Evolutionary conservation across 371 early-diverging fungal genomes (phyloP).

Genomic region (Mucor racemosus): DNA sequence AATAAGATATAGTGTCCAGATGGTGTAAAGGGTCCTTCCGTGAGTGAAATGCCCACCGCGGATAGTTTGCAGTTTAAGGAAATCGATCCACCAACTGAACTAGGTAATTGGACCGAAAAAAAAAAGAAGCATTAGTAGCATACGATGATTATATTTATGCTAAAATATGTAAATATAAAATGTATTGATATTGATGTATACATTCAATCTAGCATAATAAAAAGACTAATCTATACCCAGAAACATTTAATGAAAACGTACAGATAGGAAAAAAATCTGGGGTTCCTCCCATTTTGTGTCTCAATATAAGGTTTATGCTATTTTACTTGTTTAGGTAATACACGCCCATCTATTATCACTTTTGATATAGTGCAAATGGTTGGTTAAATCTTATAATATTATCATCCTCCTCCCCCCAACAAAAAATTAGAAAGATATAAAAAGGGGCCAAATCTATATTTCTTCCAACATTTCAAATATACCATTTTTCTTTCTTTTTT

Average conservation of each 20-base stretch:
- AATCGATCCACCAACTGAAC: slow-evolving; percentile 7
- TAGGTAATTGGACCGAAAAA: slow-evolving; percentile 16
- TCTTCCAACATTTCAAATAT: slow-evolving; percentile 1
- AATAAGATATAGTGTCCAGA: slow-evolving; percentile 13
- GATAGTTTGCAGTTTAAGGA: slow-evolving; percentile 32
- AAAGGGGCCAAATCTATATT: slow-evolving; percentile 10
- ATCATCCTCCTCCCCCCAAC: neutral
- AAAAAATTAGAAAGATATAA: slow-evolving; percentile 17
- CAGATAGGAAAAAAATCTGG: slow-evolving; percentile 10
- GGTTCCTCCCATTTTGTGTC: slow-evolving; percentile 19
- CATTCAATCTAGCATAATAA: neutral
- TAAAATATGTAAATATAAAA: no score
- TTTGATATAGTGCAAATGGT: neutral
- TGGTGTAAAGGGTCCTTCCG: slow-evolving; percentile 28
- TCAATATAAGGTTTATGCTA: slow-evolving; percentile 8
- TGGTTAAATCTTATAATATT: neutral
- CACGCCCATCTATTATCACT: slow-evolving; percentile 4
- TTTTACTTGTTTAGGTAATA: slow-evolving; percentile 2
- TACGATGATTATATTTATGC: neutral
- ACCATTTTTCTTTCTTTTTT: slow-evolving; percentile 5
- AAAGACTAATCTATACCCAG: neutral
- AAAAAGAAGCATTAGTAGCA: neutral
- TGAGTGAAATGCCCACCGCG: slow-evolving; percentile 23
- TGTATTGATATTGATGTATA: neutral
- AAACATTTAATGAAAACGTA: slow-evolving; percentile 1